Evolutionary conservation across 1,284 basidiomycete species (phyloP), one percentile per base, ranked within the genome.

Genomic region (Microstroma glucosiphilum): DNA sequence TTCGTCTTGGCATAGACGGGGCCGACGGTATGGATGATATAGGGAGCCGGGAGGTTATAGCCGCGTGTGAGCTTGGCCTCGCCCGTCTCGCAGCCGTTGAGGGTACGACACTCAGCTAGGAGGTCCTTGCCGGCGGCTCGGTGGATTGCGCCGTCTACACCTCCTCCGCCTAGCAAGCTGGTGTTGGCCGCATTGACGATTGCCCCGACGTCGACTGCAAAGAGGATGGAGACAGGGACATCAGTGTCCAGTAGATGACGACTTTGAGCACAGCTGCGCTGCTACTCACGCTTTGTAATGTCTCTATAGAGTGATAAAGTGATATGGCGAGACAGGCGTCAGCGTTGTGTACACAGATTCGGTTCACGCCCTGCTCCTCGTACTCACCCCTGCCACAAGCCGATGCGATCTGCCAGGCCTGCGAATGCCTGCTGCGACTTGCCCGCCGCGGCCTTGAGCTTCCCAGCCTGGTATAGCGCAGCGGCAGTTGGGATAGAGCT

Each of bases 1-100:
- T 49, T 9, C 30, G 2, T 48, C 58, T 6, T 40, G 23, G 1
- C 40, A 25, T 91, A 94, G 1, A 92, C 80, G 0, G 92, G 92
- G 11, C 93, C 93, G 25, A 96, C 92, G 1, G 94, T 87, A 74
- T 96, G 94, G 19, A 96, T 90, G 61, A 96, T 83, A 66, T 87
- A 83, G 61, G 85, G 86, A 19, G 82, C 88, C 84, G 81, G 72
- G 25, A 82, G 70, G 59, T 72, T 62, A 71, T 79, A 78, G 0
- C 68, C 80, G 1, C 42, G 19, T 2, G 91, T 93, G 56, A 91
- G 87, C 80, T 92, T 93, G 11, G 89, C 87, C 65, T 89, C 83
- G 30, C 93, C 93, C 12, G 89, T 90, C 40, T 85, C 81, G 72
- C 89, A 91, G 7, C 92, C 91, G 37, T 68, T 59, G 25, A 70